Percentiles rank a stretch among this genome's conserved stretches.
These are phyloP conservation scores for Kodamaea anthophila DNA, from an alignment of 1,139 yeast genomes.

Conservation along the genomic window DNA sequence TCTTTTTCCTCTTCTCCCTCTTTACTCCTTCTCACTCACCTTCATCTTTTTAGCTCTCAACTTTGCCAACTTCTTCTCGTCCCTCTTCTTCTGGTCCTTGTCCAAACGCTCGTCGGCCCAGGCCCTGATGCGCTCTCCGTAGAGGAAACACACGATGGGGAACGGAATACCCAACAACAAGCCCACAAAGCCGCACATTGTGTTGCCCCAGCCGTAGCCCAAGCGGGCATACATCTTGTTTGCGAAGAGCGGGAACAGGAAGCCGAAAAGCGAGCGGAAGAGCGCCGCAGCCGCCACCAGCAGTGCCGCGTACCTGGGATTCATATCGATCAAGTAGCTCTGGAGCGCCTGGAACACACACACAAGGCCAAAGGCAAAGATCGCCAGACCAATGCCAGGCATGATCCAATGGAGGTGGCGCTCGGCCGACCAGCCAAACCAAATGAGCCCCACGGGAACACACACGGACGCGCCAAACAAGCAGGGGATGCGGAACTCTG, in stretches of 20 bases:
- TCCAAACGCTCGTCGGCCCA: constrained; percentile 34
- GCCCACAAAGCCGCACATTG: constrained; percentile 38
- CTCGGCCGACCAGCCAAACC: constrained; percentile 46
- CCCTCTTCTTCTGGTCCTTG: constrained; percentile 25
- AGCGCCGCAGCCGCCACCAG: constrained; percentile 46
- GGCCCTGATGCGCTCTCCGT: constrained; percentile 34
- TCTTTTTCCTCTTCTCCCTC: background rate
- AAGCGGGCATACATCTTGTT: constrained; percentile 31
- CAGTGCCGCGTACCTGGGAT: constrained; percentile 38
- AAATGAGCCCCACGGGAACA: constrained; percentile 37
- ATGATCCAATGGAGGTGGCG: constrained; percentile 39
- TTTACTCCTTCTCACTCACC: too few relatives aligned
- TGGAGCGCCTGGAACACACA: constrained; percentile 42
- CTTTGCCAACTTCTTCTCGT: constrained; percentile 27
- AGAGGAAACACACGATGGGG: constrained; percentile 35
- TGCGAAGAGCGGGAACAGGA: constrained; percentile 40
- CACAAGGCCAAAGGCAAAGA: constrained; percentile 40
- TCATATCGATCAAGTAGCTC: constrained; percentile 41
- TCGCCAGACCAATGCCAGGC: constrained; percentile 40
- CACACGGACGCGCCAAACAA: constrained; percentile 30
- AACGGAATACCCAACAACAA: constrained; percentile 38
- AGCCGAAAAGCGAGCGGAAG: constrained; percentile 39
- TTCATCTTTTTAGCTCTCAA: too few relatives aligned
- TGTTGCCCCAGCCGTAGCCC: constrained; percentile 44
- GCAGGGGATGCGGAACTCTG: constrained; percentile 41